A percentile compares a stretch with the other conserved stretches of the same genome.
phyloP scores from a whole-genome alignment of 257 asterid species.

The Rhazya stricta region DNA sequence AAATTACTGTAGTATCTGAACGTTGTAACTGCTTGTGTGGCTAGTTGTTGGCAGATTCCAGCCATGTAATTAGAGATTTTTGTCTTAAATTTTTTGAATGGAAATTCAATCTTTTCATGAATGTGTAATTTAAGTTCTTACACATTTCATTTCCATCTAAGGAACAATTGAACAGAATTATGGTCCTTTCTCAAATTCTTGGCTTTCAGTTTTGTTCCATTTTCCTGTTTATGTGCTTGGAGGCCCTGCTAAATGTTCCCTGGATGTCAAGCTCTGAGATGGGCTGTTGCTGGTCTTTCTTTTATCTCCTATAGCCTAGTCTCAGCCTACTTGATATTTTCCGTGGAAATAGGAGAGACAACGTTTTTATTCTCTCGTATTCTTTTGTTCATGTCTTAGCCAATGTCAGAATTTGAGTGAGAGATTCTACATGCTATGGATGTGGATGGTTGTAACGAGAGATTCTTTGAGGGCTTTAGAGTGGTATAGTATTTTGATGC shows the following conservation, averaged over 20 bases:
- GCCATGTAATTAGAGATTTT: slow-evolving; percentile 31
- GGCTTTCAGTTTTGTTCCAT: background rate
- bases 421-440: background rate
- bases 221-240: background rate
- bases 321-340: background rate
- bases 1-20: slow-evolving; percentile 18
- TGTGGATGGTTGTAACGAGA: background rate
- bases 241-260: background rate
- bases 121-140: background rate
- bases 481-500: background rate
- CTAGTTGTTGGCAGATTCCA: slow-evolving; percentile 21
- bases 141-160: background rate
- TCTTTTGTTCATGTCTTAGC: background rate
- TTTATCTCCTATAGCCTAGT: background rate
- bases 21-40: slow-evolving; percentile 17
- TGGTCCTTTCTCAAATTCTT: background rate
- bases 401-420: background rate
- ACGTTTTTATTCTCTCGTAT: background rate
- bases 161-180: background rate
- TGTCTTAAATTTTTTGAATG: background rate
- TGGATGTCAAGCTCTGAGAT: background rate
- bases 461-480: background rate
- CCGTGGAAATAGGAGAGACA: background rate
- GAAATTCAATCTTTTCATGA: background rate
- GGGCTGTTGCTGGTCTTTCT: background rate